phyloP scores from a whole-genome alignment of 2,329 filamentous ascomycete species.

The Hypoxylon sp. region DNA sequence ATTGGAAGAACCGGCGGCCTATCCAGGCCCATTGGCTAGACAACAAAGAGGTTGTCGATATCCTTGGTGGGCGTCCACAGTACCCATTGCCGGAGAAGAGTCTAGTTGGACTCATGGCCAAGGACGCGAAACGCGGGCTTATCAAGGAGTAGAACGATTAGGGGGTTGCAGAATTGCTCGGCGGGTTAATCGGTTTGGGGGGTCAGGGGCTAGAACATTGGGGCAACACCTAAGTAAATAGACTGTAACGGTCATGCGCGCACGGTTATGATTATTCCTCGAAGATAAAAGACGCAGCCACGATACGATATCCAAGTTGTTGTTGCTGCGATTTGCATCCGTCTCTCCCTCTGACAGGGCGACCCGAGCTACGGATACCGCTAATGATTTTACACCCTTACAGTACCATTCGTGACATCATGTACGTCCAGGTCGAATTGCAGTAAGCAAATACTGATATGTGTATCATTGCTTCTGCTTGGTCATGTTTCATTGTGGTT shows the following conservation, averaged over 20 bases:
- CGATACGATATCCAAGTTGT: not conserved
- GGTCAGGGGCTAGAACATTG: conserved; percentile 25
- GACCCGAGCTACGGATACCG: not conserved
- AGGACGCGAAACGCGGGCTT: conserved; percentile 72
- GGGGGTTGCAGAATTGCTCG: not conserved
- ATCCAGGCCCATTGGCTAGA: conserved; percentile 87
- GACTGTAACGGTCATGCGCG: conserved; percentile 32
- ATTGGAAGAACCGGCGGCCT: conserved; percentile 92
- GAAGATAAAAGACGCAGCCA: not conserved
- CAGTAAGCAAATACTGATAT: no score
- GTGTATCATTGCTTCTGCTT: no score
- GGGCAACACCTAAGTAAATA: conserved; percentile 35
- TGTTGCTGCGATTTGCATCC: not conserved
- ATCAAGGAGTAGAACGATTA: conserved; percentile 23
- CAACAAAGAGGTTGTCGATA: conserved; percentile 85
- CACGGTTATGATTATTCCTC: conserved; percentile 27
- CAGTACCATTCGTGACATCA: not conserved
- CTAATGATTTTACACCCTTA: not conserved
- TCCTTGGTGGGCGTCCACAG: conserved; percentile 78
- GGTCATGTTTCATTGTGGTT: no score
- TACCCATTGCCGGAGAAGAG: conserved; percentile 64
- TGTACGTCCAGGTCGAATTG: no score
- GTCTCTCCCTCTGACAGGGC: not conserved
- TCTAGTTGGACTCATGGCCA: conserved; percentile 67
- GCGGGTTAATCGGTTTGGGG: not conserved